A percentile compares a stretch with the other conserved stretches of the same genome.
Evolutionary conservation across 2,329 filamentous ascomycete genomes (phyloP).

Genomic region (Trichophyton simii): DNA sequence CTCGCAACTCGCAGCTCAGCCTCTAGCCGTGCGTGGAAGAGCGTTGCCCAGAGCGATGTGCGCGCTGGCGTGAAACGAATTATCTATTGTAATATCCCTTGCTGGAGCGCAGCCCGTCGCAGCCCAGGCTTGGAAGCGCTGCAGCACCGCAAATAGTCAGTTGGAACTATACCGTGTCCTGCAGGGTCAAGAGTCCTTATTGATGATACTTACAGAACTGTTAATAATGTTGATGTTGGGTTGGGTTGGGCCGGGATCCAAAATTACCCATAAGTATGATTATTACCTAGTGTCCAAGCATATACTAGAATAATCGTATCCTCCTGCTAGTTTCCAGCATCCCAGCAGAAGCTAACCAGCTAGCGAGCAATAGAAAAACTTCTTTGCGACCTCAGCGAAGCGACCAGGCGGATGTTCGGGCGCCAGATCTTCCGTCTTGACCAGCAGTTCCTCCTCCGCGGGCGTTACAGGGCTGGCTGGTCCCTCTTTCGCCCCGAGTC

Average conservation of each 20-base stretch:
- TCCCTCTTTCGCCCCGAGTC: not conserved
- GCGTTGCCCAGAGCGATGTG: no score
- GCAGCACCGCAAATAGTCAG: no score
- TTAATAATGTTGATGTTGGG: no score
- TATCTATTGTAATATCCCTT: no score
- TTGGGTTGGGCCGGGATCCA: no score
- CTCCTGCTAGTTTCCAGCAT: not conserved
- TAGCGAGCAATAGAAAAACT: not conserved
- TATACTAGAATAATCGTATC: not conserved
- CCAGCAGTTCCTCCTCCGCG: not conserved
- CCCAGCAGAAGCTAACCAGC: not conserved
- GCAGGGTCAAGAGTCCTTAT: no score
- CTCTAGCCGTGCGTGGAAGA: not conserved
- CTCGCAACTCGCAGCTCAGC: not conserved
- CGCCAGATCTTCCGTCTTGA: not conserved
- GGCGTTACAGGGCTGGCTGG: not conserved
- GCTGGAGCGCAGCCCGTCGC: no score
- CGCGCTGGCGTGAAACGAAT: no score
- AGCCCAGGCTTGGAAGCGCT: no score
- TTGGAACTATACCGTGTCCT: no score
- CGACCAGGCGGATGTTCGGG: not conserved
- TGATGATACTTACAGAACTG: no score
- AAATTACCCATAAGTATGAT: not conserved
- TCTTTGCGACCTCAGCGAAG: not conserved
- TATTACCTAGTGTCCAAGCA: not conserved